Evolutionary conservation across 73 alveolate genomes (phyloP).

Genomic region (Paramecium tetraurelia): DNA sequence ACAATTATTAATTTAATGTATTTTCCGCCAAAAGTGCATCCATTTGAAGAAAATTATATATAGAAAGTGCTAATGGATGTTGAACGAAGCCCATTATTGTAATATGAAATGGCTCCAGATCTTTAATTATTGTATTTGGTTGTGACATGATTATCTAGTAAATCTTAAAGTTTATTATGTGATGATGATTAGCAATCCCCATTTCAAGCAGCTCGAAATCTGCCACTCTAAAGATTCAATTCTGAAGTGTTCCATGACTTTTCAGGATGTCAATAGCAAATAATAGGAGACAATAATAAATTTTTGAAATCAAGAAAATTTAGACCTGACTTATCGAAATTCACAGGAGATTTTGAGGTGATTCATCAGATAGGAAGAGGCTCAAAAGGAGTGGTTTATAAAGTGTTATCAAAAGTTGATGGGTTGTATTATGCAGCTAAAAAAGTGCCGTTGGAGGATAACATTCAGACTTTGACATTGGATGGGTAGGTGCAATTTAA

Average conservation of each 20-base stretch:
- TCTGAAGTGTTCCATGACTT: slow-evolving; percentile 14
- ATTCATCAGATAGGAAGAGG: slow-evolving; percentile 14
- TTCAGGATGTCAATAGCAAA: background rate
- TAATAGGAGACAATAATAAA: slow-evolving; percentile 23
- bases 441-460: background rate
- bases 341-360: slow-evolving; percentile 20
- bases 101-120: background rate
- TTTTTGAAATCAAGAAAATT: background rate
- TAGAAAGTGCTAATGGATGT: background rate
- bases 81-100: background rate
- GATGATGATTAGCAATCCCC: slow-evolving; percentile 26
- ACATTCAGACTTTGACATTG: background rate
- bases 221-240: slow-evolving; percentile 15
- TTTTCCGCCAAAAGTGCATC: slow-evolving; percentile 32
- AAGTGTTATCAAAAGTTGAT: slow-evolving; percentile 22
- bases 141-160: background rate
- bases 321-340: background rate
- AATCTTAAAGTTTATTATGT: background rate
- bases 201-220: background rate
- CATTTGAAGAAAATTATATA: background rate
- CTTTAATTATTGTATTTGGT: background rate
- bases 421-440: slow-evolving; percentile 33
- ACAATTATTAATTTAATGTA: background rate
- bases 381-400: background rate
- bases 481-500: slow-evolving; percentile 1